These are phyloP conservation scores for Phytophthora melonis DNA, from an alignment of 352 stramenopile species.

Conservation along the genomic window DNA sequence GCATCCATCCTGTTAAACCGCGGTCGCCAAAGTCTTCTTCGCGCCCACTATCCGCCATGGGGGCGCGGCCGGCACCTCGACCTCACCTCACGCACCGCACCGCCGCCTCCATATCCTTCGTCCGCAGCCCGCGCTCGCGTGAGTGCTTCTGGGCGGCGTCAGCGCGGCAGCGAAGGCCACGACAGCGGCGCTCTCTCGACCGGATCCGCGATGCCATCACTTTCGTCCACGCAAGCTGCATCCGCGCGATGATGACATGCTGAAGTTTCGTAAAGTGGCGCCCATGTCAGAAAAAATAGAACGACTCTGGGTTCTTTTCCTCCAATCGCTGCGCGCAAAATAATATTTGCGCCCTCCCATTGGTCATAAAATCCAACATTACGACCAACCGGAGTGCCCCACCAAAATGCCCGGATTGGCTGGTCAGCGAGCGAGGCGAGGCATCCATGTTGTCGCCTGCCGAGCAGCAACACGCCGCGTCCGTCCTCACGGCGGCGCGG, in stretches of 20 bases:
- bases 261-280: not conserved
- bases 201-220: not conserved
- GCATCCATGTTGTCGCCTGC: not conserved
- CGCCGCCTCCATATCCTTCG: not conserved
- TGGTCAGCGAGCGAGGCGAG: constrained; percentile 12
- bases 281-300: not conserved
- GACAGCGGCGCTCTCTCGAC: constrained; percentile 7
- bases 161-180: not conserved
- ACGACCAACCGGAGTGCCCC: constrained; percentile 9
- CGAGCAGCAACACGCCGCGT: constrained; percentile 10
- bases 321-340: not conserved
- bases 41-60: not conserved
- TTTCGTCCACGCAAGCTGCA: constrained; percentile 17
- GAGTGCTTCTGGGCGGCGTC: constrained; percentile 7
- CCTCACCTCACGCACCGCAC: too few relatives aligned
- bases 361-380: not conserved
- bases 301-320: not conserved
- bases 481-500: not conserved
- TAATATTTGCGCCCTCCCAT: not conserved
- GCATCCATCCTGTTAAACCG: not conserved
- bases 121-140: not conserved
- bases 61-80: too few relatives aligned
- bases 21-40: not conserved
- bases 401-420: constrained; percentile 4
- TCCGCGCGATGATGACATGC: constrained; percentile 35